These are phyloP conservation scores for Ceratobasidium sp. DNA, from an alignment of 1,284 basidiomycete genomes.

Conservation along the genomic window DNA sequence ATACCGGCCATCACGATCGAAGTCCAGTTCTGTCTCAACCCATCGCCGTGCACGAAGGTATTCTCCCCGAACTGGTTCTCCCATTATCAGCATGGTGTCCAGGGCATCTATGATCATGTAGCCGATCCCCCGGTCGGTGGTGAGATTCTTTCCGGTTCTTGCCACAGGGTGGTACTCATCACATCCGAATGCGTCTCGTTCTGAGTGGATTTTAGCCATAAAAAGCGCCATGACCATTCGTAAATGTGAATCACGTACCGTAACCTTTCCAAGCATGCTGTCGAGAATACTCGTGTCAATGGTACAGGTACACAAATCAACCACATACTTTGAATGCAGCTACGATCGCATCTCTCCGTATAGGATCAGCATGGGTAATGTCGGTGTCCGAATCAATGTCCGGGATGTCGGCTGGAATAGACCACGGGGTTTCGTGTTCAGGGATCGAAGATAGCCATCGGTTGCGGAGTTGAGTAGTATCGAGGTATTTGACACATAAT, in stretches of 20 bases:
- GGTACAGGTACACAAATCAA: not conserved
- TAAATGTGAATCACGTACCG: conserved; percentile 56
- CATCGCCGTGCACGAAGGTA: conserved; percentile 78
- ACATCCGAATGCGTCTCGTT: conserved; percentile 83
- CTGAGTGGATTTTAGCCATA: conserved; percentile 52
- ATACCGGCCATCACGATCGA: conserved; percentile 79
- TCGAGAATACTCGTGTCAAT: not conserved
- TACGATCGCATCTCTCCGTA: conserved; percentile 70
- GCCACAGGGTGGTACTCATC: conserved; percentile 89
- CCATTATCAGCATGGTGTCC: conserved; percentile 88
- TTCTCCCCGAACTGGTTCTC: conserved; percentile 66
- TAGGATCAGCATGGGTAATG: conserved; percentile 57
- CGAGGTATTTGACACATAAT: conserved; percentile 11
- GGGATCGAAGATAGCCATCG: conserved; percentile 16
- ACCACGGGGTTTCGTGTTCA: conserved; percentile 17
- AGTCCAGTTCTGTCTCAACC: conserved; percentile 72
- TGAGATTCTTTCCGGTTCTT: conserved; percentile 75
- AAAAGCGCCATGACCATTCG: not conserved
- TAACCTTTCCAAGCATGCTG: conserved; percentile 82
- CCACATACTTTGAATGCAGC: conserved; percentile 74
- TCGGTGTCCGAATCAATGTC: not conserved
- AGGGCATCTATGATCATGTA: conserved; percentile 83
- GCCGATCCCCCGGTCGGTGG: conserved; percentile 71
- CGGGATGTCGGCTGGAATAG: not conserved
- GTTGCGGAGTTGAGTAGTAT: not conserved